A percentile compares a stretch with the other conserved stretches of the same genome.
Evolutionary conservation across 148 eudicot species (phyloP).

Genomic region (Cornus suecica): DNA sequence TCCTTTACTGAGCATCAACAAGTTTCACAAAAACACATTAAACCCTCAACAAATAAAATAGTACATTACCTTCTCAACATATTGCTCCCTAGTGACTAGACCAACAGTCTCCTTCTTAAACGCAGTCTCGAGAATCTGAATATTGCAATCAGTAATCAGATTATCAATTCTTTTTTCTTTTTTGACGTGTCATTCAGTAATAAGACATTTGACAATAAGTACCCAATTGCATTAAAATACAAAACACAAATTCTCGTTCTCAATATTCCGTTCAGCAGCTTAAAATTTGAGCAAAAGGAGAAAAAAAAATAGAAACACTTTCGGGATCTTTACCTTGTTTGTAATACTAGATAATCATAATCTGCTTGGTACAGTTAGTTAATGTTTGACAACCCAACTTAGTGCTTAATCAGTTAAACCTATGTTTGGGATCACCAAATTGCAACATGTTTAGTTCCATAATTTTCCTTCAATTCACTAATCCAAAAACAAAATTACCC

Average conservation of each 20-base stretch:
- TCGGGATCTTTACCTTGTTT: not conserved
- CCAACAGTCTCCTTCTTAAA: constrained; percentile 99
- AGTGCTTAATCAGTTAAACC: too few species aligned
- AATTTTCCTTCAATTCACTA: too few species aligned
- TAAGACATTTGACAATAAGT: not conserved
- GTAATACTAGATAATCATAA: not conserved
- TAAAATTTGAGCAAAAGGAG: not conserved
- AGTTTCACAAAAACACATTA: not conserved
- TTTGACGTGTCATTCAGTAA: too few species aligned
- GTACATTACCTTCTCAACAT: constrained; percentile 80
- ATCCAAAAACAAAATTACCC: too few species aligned
- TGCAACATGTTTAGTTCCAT: too few species aligned
- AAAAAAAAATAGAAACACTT: not conserved
- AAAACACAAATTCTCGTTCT: not conserved
- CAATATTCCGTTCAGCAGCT: not conserved
- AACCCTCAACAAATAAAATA: not conserved
- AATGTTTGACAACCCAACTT: too few species aligned
- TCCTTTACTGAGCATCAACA: not conserved
- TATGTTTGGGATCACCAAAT: too few species aligned
- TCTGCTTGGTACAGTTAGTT: not conserved
- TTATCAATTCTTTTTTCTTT: too few species aligned
- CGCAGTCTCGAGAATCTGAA: constrained; percentile 91
- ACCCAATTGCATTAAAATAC: not conserved
- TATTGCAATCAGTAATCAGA: constrained; percentile 3
- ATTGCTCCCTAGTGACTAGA: constrained; percentile 86